Base-by-base conservation (phyloP, 176 grass and related monocot species). In the Rhipidocladum racemiflorum region DNA sequence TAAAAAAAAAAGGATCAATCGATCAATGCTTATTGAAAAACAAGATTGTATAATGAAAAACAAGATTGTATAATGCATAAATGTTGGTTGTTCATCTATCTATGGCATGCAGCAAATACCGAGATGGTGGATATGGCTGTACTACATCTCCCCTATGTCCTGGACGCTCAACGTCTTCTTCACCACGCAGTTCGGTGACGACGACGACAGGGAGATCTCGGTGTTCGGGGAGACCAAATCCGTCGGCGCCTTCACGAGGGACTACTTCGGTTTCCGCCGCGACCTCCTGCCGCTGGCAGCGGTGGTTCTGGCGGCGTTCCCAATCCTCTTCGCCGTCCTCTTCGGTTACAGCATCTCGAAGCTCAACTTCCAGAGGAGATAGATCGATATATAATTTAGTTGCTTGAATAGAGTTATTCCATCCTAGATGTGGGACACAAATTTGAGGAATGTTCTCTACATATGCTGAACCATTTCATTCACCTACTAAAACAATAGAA, bases 81-180 rank as follows among this genome's bases (percentile, higher is more conserved):
- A 79, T 15, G 44, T 13, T n/a, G 20, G 12, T 43, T 60, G 4
- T 0, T 82, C 7, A 24, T 74, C 14, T 24, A 55, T 77, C 89
- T 34, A 34, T 34, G 32, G 32, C 30, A 32, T 32, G 84, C 87
- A 97, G 91, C 78, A 88, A 97, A 94, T 97, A 74, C 94, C 94
- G 2, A 85, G 75, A 81, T 97, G 94, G 94, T 97, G 91, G 94
- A 83, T 91, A 81, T 97, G 91, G 94, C 4, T 93, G 29, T 93
- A 97, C 63, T 97, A 97, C 35, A 14, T 67, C 0, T 85, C 76
- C 39, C 94, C 91, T 6, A 18, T 90, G 43, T 76, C 84, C 1
- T 97, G 91, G 94, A 75, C 89, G 7, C 77, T 97, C 18, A 77
- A 90, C 74, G 81, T 85, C 36, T 88, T 97, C n/a, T 88, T 97